Percentiles rank a stretch among this genome's conserved stretches.
phyloP scores from a whole-genome alignment of 306 rosid species.

The Castanopsis chinensis region DNA sequence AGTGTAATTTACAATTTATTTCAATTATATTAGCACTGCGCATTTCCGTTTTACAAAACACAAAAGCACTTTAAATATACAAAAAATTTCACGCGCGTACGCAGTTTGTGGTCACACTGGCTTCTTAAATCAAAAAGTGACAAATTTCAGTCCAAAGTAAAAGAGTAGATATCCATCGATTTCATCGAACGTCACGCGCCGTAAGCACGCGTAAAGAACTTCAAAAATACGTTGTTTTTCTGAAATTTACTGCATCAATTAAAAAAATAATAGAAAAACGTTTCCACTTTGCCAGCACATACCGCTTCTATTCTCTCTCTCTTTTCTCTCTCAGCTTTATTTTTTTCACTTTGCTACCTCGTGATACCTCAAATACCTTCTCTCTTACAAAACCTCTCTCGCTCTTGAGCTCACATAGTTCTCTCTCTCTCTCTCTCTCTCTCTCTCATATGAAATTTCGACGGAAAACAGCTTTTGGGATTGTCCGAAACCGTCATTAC shows the following conservation, averaged over 20 bases:
- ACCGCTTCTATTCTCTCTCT: constrained; percentile 18
- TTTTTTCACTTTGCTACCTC: constrained; percentile 35
- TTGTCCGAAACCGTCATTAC: constrained; percentile 14
- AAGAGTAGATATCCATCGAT: constrained; percentile 18
- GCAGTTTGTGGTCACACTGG: background rate
- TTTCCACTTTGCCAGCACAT: constrained; percentile 30
- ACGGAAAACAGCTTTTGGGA: constrained; percentile 32
- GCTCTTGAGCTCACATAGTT: background rate
- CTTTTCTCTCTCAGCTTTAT: background rate
- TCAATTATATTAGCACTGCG: background rate
- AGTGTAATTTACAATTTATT: too few relatives aligned
- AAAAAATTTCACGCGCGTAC: background rate
- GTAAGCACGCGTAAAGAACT: constrained; percentile 21
- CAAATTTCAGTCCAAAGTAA: too few relatives aligned
- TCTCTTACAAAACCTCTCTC: constrained; percentile 14
- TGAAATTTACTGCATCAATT: background rate
- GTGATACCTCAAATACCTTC: constrained; percentile 37
- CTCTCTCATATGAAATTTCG: constrained; percentile 39
- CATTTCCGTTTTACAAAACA: background rate
- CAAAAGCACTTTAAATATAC: background rate
- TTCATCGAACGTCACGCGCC: background rate
- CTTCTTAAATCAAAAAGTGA: background rate
- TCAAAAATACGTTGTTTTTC: constrained; percentile 6
- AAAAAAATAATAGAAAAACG: constrained; percentile 12
- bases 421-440: constrained; percentile 14